phyloP scores from a whole-genome alignment of 306 rosid species.

The Rosa chinensis region DNA sequence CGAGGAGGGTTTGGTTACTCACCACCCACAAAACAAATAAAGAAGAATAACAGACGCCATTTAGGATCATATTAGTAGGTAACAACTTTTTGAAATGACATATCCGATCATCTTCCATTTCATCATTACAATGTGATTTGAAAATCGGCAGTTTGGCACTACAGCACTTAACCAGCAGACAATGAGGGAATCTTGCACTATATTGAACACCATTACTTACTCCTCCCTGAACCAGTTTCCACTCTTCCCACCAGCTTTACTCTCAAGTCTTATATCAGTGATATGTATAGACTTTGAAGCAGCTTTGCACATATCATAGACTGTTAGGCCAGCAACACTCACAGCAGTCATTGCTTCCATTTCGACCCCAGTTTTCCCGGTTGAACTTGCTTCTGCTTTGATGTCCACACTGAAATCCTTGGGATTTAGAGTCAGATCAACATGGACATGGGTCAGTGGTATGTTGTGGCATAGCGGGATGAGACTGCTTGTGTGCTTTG shows the following conservation, averaged over 20 bases:
- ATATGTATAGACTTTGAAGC: constrained; percentile 73
- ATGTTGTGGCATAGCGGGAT: constrained; percentile 89
- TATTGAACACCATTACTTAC: constrained; percentile 15
- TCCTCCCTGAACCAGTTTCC: constrained; percentile 69
- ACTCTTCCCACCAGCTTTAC: constrained; percentile 87
- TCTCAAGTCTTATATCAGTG: constrained; percentile 60
- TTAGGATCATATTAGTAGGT: not conserved
- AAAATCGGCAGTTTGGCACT: constrained; percentile 1
- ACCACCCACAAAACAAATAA: not conserved
- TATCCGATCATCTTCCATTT: not conserved
- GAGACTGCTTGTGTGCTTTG: constrained; percentile 79
- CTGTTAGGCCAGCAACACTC: constrained; percentile 71
- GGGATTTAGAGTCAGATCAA: constrained; percentile 59
- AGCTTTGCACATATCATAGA: constrained; percentile 95
- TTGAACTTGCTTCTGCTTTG: constrained; percentile 76
- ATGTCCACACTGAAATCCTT: constrained; percentile 63
- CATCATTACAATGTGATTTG: constrained; percentile 1
- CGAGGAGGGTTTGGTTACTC: not conserved
- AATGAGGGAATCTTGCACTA: not conserved
- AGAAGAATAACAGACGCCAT: not conserved
- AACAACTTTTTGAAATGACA: not conserved
- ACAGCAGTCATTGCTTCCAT: constrained; percentile 96
- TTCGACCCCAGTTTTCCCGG: constrained; percentile 70
- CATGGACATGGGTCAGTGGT: constrained; percentile 56
- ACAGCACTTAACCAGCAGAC: not conserved